Conservation (phyloP, 352 stramenopile species). For the Thalassiosira exigua region DNA sequence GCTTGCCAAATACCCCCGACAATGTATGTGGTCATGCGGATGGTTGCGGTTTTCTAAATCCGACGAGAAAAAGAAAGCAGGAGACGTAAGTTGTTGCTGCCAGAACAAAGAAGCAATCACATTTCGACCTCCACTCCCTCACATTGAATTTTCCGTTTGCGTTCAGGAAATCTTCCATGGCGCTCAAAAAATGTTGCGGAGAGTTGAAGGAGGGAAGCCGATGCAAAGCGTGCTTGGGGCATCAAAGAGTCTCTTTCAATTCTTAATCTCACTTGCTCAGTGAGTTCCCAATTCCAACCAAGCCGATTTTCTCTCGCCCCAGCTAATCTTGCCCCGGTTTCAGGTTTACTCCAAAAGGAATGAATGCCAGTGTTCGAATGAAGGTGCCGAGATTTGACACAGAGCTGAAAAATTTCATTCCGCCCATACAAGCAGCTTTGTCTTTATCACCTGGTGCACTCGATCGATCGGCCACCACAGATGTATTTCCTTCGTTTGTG, state of each 20-base stretch:
- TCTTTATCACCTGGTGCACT: constrained; percentile 59
- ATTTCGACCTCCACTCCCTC: neutral
- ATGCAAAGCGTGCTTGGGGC: constrained; percentile 87
- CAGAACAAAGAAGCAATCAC: neutral
- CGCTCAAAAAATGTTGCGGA: constrained; percentile 72
- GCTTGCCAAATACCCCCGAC: constrained; percentile 92
- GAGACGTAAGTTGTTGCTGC: constrained; percentile 49
- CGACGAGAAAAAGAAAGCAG: constrained; percentile 69
- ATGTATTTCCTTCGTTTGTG: constrained; percentile 80
- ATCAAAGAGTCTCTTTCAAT: constrained; percentile 90
- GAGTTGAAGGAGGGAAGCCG: constrained; percentile 74
- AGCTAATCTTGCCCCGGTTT: neutral
- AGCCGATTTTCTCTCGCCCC: too few relatives aligned
- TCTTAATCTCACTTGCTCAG: constrained; percentile 93
- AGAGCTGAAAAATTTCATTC: constrained; percentile 72
- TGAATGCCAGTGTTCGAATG: constrained; percentile 36
- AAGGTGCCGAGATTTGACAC: constrained; percentile 58
- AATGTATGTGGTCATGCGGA: constrained; percentile 96
- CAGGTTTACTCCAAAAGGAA: constrained; percentile 41
- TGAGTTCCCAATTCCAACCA: too few relatives aligned
- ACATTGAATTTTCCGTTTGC: neutral
- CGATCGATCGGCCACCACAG: constrained; percentile 40
- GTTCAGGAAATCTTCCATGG: constrained; percentile 82
- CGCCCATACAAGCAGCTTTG: constrained; percentile 84
- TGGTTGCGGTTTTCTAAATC: constrained; percentile 93